These are phyloP conservation scores for Mortierella sp. DNA, from an alignment of 371 early-diverging fungal species.

Conservation along the genomic window DNA sequence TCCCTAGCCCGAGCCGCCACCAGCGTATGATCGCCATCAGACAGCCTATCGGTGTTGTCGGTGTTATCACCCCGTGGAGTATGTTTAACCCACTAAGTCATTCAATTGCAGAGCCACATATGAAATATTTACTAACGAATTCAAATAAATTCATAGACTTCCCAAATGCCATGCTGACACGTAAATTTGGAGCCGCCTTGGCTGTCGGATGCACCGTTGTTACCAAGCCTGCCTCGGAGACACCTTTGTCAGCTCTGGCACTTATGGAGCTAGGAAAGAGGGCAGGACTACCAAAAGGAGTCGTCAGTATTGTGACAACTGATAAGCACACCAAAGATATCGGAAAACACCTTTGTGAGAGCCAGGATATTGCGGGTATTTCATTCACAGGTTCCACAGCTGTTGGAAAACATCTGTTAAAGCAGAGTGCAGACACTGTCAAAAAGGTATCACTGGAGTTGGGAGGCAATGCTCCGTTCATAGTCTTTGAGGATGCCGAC, in stretches of 20 bases:
- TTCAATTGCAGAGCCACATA: not conserved
- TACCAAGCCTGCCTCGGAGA: slow-evolving; percentile 84
- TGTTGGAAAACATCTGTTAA: slow-evolving; percentile 81
- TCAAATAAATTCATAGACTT: slow-evolving; percentile 70
- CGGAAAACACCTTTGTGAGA: slow-evolving; percentile 77
- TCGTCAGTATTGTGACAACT: slow-evolving; percentile 85
- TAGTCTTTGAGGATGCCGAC: slow-evolving; percentile 87
- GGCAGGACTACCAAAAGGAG: slow-evolving; percentile 92
- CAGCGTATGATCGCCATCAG: slow-evolving; percentile 78
- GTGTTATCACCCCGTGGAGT: slow-evolving; percentile 94
- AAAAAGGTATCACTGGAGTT: slow-evolving; percentile 86
- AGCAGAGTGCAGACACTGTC: slow-evolving; percentile 78
- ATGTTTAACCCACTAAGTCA: slow-evolving; percentile 32
- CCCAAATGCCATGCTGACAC: slow-evolving; percentile 92
- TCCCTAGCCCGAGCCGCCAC: slow-evolving; percentile 71
- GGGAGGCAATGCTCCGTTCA: slow-evolving; percentile 92
- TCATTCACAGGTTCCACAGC: slow-evolving; percentile 88
- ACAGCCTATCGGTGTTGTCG: slow-evolving; percentile 90
- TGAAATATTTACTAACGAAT: not conserved
- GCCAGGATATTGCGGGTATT: slow-evolving; percentile 76
- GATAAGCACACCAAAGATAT: slow-evolving; percentile 71
- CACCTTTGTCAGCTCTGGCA: slow-evolving; percentile 87
- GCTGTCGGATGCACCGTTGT: slow-evolving; percentile 86
- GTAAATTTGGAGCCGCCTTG: slow-evolving; percentile 87
- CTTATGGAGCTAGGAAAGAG: slow-evolving; percentile 80